Conservation (phyloP, 2,329 filamentous ascomycete genomes). For the Talaromyces albobiverticillius region DNA sequence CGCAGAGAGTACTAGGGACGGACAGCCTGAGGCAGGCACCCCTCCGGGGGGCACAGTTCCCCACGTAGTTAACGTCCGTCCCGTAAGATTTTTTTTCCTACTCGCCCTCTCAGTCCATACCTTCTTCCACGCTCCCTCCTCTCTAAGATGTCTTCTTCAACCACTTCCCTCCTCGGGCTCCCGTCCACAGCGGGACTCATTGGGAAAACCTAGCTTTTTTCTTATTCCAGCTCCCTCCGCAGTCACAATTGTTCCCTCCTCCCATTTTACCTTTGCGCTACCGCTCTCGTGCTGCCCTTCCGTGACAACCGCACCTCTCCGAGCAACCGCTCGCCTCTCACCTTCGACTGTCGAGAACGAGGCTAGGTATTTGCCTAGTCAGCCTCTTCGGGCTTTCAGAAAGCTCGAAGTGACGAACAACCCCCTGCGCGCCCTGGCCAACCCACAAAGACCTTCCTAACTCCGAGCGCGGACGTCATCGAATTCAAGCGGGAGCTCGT, state of each 20-base stretch:
- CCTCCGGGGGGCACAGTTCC: no score
- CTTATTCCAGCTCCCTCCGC: constrained; percentile 16
- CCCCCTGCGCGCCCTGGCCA: neutral
- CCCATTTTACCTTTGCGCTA: no score
- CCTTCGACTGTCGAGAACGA: constrained; percentile 9
- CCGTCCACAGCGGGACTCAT: constrained; percentile 47
- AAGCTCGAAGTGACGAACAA: neutral
- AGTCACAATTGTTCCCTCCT: constrained; percentile 14
- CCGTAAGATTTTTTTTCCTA: neutral
- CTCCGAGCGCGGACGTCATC: neutral
- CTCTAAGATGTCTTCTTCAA: constrained; percentile 34
- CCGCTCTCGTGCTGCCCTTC: constrained; percentile 11
- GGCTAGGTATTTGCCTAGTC: neutral
- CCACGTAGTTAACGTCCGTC: constrained; percentile 18
- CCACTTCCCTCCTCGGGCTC: constrained; percentile 32
- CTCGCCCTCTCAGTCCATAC: constrained; percentile 9
- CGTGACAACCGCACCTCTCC: constrained; percentile 4
- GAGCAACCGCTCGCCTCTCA: constrained; percentile 9
- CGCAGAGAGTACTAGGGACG: no score
- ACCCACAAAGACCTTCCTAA: neutral
- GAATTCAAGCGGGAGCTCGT: neutral
- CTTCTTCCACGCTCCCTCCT: constrained; percentile 15
- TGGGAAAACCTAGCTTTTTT: constrained; percentile 34
- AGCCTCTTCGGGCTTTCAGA: neutral
- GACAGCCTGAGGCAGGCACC: no score